Conservation (phyloP, 805 yeast species). For the Starmerella sp. region DNA sequence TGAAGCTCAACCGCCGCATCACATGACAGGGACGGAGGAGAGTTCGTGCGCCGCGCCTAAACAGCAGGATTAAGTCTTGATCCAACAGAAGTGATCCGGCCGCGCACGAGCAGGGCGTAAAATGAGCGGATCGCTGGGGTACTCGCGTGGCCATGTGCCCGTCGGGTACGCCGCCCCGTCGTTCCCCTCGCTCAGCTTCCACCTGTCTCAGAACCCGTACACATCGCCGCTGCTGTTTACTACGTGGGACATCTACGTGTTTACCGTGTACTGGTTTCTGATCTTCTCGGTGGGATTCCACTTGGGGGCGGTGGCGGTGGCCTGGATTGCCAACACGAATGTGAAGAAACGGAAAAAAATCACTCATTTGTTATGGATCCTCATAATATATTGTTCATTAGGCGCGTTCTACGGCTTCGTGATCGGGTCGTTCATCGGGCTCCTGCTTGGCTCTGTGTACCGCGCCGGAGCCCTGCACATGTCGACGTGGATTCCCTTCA, state of each 20-base stretch:
- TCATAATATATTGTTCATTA: constrained; percentile 31
- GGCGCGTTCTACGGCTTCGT: constrained; percentile 40
- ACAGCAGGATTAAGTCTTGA: too few relatives aligned
- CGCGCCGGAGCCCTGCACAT: constrained; percentile 69
- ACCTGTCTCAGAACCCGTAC: constrained; percentile 26
- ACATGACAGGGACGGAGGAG: too few relatives aligned
- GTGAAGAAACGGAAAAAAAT: constrained; percentile 29
- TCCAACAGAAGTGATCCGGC: background rate
- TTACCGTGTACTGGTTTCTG: constrained; percentile 72
- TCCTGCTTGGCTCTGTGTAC: constrained; percentile 64
- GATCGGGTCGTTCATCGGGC: constrained; percentile 67
- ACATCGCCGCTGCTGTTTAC: constrained; percentile 52
- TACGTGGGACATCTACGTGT: constrained; percentile 64
- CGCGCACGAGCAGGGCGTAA: background rate
- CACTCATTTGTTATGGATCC: constrained; percentile 30
- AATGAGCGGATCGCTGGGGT: constrained; percentile 22
- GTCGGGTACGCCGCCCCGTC: constrained; percentile 68
- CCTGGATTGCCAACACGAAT: constrained; percentile 39
- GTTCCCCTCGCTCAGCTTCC: constrained; percentile 57
- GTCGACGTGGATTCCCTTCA: constrained; percentile 92
- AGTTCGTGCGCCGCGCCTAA: too few relatives aligned
- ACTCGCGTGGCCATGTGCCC: constrained; percentile 38
- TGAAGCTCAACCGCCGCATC: too few relatives aligned
- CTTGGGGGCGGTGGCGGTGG: constrained; percentile 50
- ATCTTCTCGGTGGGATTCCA: constrained; percentile 57